Evolutionary conservation across 192 early-diverging fungal genomes (phyloP).

Genomic region (Linnemannia exigua): DNA sequence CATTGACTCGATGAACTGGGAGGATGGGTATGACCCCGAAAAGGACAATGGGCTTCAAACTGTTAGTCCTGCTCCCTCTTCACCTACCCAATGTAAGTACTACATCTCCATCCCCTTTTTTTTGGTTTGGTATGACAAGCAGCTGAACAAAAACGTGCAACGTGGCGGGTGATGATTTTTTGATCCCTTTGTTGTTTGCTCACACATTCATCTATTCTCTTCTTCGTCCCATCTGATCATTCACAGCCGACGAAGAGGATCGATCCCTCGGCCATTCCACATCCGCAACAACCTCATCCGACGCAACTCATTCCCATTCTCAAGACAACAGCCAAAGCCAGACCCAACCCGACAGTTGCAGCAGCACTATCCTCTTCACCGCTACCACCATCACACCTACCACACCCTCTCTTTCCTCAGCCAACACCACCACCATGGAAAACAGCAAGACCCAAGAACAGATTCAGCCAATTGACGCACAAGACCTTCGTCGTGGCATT

Average conservation of each 20-base stretch:
- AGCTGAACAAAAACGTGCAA: too few relatives aligned
- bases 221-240: conserved; percentile 7
- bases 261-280: conserved; percentile 32
- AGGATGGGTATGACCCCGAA: conserved; percentile 46
- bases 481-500: conserved; percentile 40
- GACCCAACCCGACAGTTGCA: neutral
- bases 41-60: conserved; percentile 19
- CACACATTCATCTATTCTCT: neutral
- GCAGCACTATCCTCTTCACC: neutral
- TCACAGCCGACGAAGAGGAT: conserved; percentile 30
- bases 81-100: neutral
- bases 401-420: neutral
- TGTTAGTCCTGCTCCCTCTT: neutral
- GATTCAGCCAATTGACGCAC: conserved; percentile 2
- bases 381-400: neutral
- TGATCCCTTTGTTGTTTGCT: neutral
- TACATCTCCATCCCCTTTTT: too few relatives aligned
- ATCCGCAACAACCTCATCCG: conserved; percentile 38
- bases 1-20: conserved; percentile 33
- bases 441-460: neutral
- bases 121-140: too few relatives aligned
- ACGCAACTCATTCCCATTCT: conserved; percentile 21
- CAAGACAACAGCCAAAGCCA: conserved; percentile 17
- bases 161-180: too few relatives aligned
- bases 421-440: conserved; percentile 14